A percentile compares a stretch with the other conserved stretches of the same genome.
These are phyloP conservation scores for Apiotrichum siamense DNA, from an alignment of 1,284 basidiomycete species.

Conservation along the genomic window DNA sequence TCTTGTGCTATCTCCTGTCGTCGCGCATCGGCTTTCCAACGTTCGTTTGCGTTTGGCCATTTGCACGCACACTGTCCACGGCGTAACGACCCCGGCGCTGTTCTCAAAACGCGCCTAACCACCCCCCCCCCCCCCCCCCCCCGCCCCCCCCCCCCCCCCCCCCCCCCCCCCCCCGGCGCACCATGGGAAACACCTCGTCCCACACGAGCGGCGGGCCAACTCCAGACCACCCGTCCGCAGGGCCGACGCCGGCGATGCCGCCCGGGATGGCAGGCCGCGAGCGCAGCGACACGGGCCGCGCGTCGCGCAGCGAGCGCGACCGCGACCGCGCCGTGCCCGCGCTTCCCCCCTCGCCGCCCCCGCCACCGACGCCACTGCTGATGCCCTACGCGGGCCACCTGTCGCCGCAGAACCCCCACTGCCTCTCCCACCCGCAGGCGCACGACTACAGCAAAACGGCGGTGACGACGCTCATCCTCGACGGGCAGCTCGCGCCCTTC, in stretches of 20 bases:
- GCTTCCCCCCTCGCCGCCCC: slow-evolving; percentile 44
- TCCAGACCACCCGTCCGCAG: background rate
- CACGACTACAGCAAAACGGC: slow-evolving; percentile 85
- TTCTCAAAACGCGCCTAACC: too few relatives aligned
- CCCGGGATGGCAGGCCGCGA: background rate
- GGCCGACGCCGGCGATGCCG: background rate
- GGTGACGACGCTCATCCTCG: slow-evolving; percentile 78
- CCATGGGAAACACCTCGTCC: slow-evolving; percentile 38
- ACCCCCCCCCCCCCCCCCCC: background rate
- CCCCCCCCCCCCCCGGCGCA: background rate
- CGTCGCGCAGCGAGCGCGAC: slow-evolving; percentile 20
- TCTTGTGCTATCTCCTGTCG: too few relatives aligned
- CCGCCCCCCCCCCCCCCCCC: background rate
- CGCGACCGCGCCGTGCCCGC: slow-evolving; percentile 19
- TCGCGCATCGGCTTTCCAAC: too few relatives aligned
- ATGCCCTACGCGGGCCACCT: slow-evolving; percentile 62
- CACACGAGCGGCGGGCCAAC: slow-evolving; percentile 5
- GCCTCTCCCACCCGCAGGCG: slow-evolving; percentile 54
- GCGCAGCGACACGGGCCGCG: background rate
- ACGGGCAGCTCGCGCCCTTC: slow-evolving; percentile 86
- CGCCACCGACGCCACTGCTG: slow-evolving; percentile 59
- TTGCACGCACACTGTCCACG: too few relatives aligned
- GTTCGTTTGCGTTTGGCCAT: too few relatives aligned
- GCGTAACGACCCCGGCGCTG: too few relatives aligned
- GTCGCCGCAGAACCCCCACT: slow-evolving; percentile 82